phyloP scores from a whole-genome alignment of 192 early-diverging fungal genomes.

The Umbelopsis vinacea region DNA sequence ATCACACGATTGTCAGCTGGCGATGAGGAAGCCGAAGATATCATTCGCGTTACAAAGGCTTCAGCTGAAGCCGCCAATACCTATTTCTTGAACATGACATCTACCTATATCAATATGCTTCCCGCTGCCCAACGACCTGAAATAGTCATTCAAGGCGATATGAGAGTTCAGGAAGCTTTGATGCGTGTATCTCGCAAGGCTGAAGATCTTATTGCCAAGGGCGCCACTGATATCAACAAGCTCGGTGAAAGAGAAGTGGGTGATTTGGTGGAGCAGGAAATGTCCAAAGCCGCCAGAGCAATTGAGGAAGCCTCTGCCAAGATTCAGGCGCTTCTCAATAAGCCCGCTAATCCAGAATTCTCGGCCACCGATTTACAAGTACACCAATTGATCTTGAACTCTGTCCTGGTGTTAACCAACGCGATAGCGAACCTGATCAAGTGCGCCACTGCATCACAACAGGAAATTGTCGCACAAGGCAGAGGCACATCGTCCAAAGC shows the following conservation, averaged over 20 bases:
- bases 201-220: constrained; percentile 77
- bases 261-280: constrained; percentile 91
- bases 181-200: constrained; percentile 72
- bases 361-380: constrained; percentile 84
- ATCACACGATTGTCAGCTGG: constrained; percentile 80
- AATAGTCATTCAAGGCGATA: constrained; percentile 75
- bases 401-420: constrained; percentile 91
- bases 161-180: constrained; percentile 76
- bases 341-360: constrained; percentile 73
- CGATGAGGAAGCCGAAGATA: constrained; percentile 82
- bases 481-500: constrained; percentile 77
- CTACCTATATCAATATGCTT: constrained; percentile 66
- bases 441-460: constrained; percentile 93
- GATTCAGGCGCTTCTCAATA: constrained; percentile 78
- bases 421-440: constrained; percentile 94
- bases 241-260: constrained; percentile 75
- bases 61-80: constrained; percentile 71
- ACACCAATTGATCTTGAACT: constrained; percentile 87
- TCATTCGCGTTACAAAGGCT: constrained; percentile 66
- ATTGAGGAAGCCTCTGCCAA: constrained; percentile 90
- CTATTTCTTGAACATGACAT: constrained; percentile 91
- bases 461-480: constrained; percentile 96
- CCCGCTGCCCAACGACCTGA: constrained; percentile 68
- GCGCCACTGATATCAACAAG: constrained; percentile 58
- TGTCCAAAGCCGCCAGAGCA: constrained; percentile 88